Evolutionary conservation across 306 rosid species (phyloP).

Genomic region (Herpetospermum pedunculosum): DNA sequence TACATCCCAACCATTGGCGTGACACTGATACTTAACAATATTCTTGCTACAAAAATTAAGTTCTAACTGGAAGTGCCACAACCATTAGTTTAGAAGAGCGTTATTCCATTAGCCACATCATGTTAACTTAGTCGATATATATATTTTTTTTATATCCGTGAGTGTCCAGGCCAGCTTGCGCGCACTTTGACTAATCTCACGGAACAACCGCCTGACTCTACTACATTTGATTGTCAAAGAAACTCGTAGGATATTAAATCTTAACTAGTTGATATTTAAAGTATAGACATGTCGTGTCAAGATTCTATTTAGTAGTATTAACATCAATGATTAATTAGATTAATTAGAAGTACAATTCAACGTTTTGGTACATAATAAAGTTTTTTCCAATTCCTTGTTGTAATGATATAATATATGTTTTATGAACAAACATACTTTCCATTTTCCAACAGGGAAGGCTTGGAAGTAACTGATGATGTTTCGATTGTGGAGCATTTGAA

Average conservation of each 20-base stretch:
- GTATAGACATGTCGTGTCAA: neutral
- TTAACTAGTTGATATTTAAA: neutral
- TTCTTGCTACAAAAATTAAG: neutral
- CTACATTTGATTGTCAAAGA: too few relatives aligned
- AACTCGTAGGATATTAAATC: too few relatives aligned
- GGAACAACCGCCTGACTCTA: too few relatives aligned
- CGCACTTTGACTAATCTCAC: too few relatives aligned
- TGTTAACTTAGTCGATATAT: too few relatives aligned
- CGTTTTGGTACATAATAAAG: neutral
- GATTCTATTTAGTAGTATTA: too few relatives aligned
- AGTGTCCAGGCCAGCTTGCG: too few relatives aligned
- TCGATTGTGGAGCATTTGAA: slow-evolving; percentile 82
- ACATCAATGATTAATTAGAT: too few relatives aligned
- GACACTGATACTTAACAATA: neutral
- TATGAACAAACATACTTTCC: slow-evolving; percentile 4
- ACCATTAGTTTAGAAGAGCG: too few relatives aligned
- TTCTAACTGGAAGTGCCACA: neutral
- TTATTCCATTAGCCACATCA: too few relatives aligned
- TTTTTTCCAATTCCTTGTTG: neutral
- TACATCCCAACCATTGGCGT: neutral
- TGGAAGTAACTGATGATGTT: slow-evolving; percentile 94
- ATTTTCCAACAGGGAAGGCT: slow-evolving; percentile 48
- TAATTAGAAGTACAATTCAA: neutral
- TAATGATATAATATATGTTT: neutral
- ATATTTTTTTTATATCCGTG: too few relatives aligned